A percentile compares a stretch with the other conserved stretches of the same genome.
Evolutionary conservation across 2,329 filamentous ascomycete genomes (phyloP).

Genomic region (Biscogniauxia sp.): DNA sequence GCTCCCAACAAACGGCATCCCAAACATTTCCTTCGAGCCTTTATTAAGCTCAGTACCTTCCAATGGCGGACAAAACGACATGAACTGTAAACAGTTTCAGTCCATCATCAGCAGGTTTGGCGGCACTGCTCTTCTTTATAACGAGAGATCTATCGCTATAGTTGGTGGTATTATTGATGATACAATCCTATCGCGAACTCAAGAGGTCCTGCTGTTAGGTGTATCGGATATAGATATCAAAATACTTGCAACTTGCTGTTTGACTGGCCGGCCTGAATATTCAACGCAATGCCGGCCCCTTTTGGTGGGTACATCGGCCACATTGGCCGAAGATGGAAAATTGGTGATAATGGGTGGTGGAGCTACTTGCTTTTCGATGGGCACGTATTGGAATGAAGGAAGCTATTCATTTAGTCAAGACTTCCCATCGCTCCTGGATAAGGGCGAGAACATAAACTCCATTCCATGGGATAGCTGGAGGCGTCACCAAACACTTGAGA

Average conservation of each 20-base stretch:
- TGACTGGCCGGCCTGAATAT: not conserved
- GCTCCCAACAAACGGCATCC: conserved; percentile 21
- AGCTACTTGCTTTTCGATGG: conserved; percentile 88
- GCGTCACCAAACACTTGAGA: conserved; percentile 19
- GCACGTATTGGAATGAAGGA: conserved; percentile 75
- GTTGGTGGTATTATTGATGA: conserved; percentile 44
- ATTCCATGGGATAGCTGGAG: conserved; percentile 8
- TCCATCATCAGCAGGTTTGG: conserved; percentile 40
- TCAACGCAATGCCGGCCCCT: conserved; percentile 51
- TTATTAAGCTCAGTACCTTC: conserved; percentile 4
- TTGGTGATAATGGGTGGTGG: conserved; percentile 73
- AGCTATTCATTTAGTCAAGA: conserved; percentile 22
- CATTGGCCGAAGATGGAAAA: conserved; percentile 43
- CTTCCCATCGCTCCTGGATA: not conserved
- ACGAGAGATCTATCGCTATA: conserved; percentile 31
- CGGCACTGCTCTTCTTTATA: conserved; percentile 35
- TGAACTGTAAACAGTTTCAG: not conserved
- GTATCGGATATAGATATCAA: conserved; percentile 29
- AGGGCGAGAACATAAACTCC: not conserved
- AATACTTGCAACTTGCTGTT: conserved; percentile 23
- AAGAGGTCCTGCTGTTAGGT: conserved; percentile 50
- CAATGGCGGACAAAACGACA: not conserved
- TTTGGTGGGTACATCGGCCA: conserved; percentile 65
- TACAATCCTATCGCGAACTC: conserved; percentile 41
- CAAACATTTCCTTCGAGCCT: conserved; percentile 31